Base-by-base conservation (phyloP, 768 basidiomycete genomes). In the Tylopilus intermedius region DNA sequence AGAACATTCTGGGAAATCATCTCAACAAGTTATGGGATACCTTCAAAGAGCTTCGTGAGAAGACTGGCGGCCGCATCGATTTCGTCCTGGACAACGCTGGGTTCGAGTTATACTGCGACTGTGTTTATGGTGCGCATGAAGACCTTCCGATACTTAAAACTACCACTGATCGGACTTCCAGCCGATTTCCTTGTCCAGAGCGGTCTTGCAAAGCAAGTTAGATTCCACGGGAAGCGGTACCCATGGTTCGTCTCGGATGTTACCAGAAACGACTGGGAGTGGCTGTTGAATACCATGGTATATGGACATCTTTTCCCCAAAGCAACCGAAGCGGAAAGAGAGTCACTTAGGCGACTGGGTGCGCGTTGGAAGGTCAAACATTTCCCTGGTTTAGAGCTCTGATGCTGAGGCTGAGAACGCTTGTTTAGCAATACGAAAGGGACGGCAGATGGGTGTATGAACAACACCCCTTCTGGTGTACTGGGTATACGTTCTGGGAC, bases 181-280 rank as follows among this genome's bases (percentile, higher is more conserved):
- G 94, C 94, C 72, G 94, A 97, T 72, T 97, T 91, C 75, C 80
- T 97, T 51, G 78, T 96, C 55, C 94, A 95, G 69, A 86, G 82
- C 56, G 94, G 94, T 2, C 80, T 91, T 27, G 92, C 90, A 32
- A 84, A 71, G 40, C 78, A 92, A 71, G 77, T 98, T 52, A 82
- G 83, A 57, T 95, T 98, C 82, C 94, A 98, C 67, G 94, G 94
- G 45, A 97, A 96, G 72, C 86, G 92, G 38, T 90, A 90, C 62
- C 83, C 94, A 3, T 95, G 93, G 93, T 94, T 94, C 67, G 90
- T 93, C 30, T 90, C 88, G 11, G 94, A 96, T 66, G 84, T 95
- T 45, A 98, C 94, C 37, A 85, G 80, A 68, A 88, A 90, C 66
- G 94, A 97, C 64, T 97, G 92, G 90, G 79, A 88, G 46, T 97